Base-by-base conservation (phyloP, 2,329 filamentous ascomycete genomes). In the Fusarium sp. region DNA sequence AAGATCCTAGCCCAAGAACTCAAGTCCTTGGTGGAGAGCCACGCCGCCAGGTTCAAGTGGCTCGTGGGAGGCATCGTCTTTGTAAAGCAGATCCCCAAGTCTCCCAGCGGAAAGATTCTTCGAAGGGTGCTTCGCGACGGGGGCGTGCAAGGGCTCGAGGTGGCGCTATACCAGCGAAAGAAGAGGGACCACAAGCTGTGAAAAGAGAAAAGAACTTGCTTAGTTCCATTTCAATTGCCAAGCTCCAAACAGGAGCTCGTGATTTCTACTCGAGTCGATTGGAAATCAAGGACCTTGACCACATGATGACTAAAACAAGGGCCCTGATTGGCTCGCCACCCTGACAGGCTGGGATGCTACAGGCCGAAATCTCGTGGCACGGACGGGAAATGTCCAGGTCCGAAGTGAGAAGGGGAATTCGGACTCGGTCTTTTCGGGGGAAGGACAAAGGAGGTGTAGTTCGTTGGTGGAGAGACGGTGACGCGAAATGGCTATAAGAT, bases 11-110 rank as follows among this genome's bases (percentile, higher is more conserved):
- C 87, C 2, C 80, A 85, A 35, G 87, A 89, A 18, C 88, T 94
- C 57, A 86, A 88, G 76, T 80, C 80, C 20, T 89, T 90, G 80
- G 87, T 93, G 62, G 88, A 90, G 59, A 84, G 87, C 77, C 88
- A 88, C 57, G 89, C 92, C 32, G 88, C 90, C 0, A 86, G 83
- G 70, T 89, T 92, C 79, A 95, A 95, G 83, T 88, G 90, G 80
- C 85, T 95, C 70, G 91, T 90, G 6, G 93, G 93, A 0, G 93
- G 93, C 1, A 88, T 95, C n/a, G 83, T 87, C 13, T 94, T 95
- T 78, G 85, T 93, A 5, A 88, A 92, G 37, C 84, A 84, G 14
- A 91, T 95, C 35, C 92, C 93, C n/a, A 95, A 93, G 84, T 94
- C 93, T 69, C 88, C 90, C 3, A 87, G 85, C 50, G 86, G 86